Evolutionary conservation across 495 filamentous ascomycete genomes (phyloP).

Genomic region (Penicillium salamii): DNA sequence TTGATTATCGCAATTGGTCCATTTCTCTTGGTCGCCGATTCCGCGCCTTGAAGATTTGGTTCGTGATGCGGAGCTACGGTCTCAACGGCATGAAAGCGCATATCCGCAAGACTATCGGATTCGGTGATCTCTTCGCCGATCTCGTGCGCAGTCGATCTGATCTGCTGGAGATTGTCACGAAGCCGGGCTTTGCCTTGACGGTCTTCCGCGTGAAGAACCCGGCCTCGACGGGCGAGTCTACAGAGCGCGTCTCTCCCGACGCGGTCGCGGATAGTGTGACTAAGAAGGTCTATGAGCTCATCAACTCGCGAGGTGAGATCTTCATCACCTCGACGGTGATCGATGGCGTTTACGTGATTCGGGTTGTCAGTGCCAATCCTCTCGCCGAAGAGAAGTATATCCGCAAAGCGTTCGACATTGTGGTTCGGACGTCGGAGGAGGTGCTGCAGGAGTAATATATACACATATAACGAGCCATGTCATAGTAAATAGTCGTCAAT

Average conservation of each 20-base stretch:
- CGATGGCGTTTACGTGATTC: slow-evolving; percentile 74
- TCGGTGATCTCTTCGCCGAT: slow-evolving; percentile 68
- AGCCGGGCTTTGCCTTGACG: slow-evolving; percentile 75
- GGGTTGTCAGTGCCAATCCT: slow-evolving; percentile 71
- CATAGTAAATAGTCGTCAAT: no score
- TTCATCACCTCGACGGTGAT: slow-evolving; percentile 80
- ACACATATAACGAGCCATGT: no score
- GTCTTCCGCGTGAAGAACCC: slow-evolving; percentile 59
- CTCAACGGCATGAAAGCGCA: slow-evolving; percentile 72
- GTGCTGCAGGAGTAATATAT: slow-evolving; percentile 33
- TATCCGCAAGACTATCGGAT: slow-evolving; percentile 60
- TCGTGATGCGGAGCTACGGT: slow-evolving; percentile 86
- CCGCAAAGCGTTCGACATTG: slow-evolving; percentile 70
- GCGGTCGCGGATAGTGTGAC: slow-evolving; percentile 64
- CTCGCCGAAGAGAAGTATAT: slow-evolving; percentile 71
- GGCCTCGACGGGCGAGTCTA: slow-evolving; percentile 9
- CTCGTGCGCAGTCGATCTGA: slow-evolving; percentile 60
- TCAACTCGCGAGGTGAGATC: slow-evolving; percentile 74
- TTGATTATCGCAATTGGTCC: slow-evolving; percentile 98
- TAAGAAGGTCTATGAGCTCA: slow-evolving; percentile 70
- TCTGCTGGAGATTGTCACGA: slow-evolving; percentile 73
- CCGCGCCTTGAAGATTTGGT: slow-evolving; percentile 92
- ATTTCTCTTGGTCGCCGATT: slow-evolving; percentile 95
- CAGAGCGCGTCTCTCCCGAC: slow-evolving; percentile 32
- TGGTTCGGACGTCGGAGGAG: slow-evolving; percentile 68